Base-by-base conservation (phyloP, 345 rosid genomes). In the Gossypium mustelinum region DNA sequence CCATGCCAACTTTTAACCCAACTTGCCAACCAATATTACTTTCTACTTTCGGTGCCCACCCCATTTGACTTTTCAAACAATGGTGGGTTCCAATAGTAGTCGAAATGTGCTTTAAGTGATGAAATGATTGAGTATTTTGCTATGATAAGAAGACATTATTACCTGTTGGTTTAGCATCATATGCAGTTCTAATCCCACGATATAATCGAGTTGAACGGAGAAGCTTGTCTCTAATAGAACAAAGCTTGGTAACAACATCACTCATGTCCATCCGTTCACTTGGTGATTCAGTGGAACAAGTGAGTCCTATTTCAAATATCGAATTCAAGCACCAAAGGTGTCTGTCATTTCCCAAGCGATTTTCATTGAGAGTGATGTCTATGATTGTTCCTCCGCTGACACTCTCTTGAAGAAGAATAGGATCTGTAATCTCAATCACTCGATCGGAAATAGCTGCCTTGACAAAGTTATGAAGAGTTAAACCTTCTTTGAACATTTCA, bases 231-330 rank as follows among this genome's bases (percentile, higher is more conserved):
- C 55, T 70, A n/a, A 63, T 39, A 20, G 63, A 62, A 70, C 24
- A 2, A 16, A 61, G 43, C 56, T 62, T 57, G 43, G 63, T 52
- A 1, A 11, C 54, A 61, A 71, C 75, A 10, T 52, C 63, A 14
- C 14, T 65, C 43, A 77, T 71, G 57, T 52, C 17, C 45, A 61
- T 70, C n/a, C 79, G 20, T 20, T 20, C 20, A 20, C 20, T 20
- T 20, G 78, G 65, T 20, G 44, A 34, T 45, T 64, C 80, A 10
- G 11, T 43, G 0, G 85, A 79, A 43, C 82, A 82, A 27, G 76
- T 64, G 8, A 79, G 48, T 64, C 82, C 84, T 9, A 76, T 73
- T 66, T 16, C 44, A 51, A 73, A 61, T 6, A 79, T 54, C 5
- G 47, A 77, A 5, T 11, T 24, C 73, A 79, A 14, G 58, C 75